A percentile compares a stretch with the other conserved stretches of the same genome.
Conservation (phyloP, 768 basidiomycete genomes). For the Tricholoma terreum region DNA sequence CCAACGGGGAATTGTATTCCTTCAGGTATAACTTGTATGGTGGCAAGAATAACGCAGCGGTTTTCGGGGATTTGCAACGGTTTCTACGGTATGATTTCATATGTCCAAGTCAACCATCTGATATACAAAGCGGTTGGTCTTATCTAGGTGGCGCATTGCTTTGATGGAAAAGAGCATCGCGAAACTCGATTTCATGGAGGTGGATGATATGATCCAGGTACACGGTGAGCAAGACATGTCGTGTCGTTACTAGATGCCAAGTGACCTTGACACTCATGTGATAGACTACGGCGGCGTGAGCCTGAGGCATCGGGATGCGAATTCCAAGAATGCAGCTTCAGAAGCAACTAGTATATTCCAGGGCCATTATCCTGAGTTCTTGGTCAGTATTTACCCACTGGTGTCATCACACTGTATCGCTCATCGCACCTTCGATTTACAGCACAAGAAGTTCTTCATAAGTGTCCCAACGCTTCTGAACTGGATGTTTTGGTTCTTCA, state of each 20-base stretch:
- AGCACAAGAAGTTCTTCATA: slow-evolving; percentile 79
- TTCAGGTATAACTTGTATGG: slow-evolving; percentile 79
- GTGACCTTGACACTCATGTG: neutral
- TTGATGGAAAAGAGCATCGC: slow-evolving; percentile 69
- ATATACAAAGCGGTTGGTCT: slow-evolving; percentile 33
- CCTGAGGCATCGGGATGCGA: slow-evolving; percentile 62
- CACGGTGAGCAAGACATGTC: slow-evolving; percentile 46
- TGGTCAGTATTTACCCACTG: slow-evolving; percentile 41
- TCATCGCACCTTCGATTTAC: neutral
- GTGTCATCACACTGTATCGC: neutral
- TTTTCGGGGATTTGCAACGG: slow-evolving; percentile 73
- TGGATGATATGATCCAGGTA: slow-evolving; percentile 71
- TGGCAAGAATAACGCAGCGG: slow-evolving; percentile 58
- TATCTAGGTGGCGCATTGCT: slow-evolving; percentile 59
- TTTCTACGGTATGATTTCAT: slow-evolving; percentile 59
- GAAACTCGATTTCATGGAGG: slow-evolving; percentile 66
- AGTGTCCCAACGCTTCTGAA: slow-evolving; percentile 74
- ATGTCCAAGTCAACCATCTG: neutral
- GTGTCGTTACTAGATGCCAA: neutral
- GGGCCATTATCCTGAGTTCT: slow-evolving; percentile 75
- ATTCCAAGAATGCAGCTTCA: slow-evolving; percentile 73
- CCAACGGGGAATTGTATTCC: neutral
- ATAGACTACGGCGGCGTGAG: slow-evolving; percentile 76
- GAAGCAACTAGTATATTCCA: slow-evolving; percentile 75
- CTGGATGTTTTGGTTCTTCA: slow-evolving; percentile 87